Base-by-base conservation (phyloP, 2,329 filamentous ascomycete genomes). In the Talaromyces amestolkiae region DNA sequence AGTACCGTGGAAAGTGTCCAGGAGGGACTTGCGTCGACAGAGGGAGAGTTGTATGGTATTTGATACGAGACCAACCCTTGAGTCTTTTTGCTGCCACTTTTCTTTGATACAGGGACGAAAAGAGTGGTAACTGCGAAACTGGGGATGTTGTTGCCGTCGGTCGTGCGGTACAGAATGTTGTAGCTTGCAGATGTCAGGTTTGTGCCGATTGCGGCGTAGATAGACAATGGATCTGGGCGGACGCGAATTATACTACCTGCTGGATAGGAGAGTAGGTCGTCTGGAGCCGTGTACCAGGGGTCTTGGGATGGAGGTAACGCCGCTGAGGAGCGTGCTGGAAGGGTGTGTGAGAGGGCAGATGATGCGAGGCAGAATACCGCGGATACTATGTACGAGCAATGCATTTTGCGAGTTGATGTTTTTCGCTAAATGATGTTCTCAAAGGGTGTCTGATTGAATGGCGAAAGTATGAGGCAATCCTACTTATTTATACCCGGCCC, bases 151-250 rank as follows among this genome's bases (percentile, higher is more conserved):
- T 61, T 56, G 49, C 47, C 39, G 19, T 65, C 63, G 15, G 10
- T 65, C 3, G 63, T 61, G 24, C 63, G 63, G 33, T 65, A 65
- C 24, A 65, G 49, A 15, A 65, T 65, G 31, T 65, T 65, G 49
- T 61, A 65, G 49, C 58, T 61, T 15, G 58, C 63, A 7, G 63
- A 56, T n/a, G 63, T 43, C 17, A 56, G 10, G 9, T 61, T 65
- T 41, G 31, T 49, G 11, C 63, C 58, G 1, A 65, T 45, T 17
- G 58, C 47, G 10, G 58, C 47, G 43, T 61, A 61, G 5, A 58
- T 39, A 2, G 59, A 13, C 7, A 56, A 22, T 6, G 63, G 63
- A 13, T 61, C 63, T 6, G 47, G 58, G 6, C 63, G 63, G 31
- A 61, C 24, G 15, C 56, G 47, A 10, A 65, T 51, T 31, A 65